phyloP scores from a whole-genome alignment of 2,329 filamentous ascomycete species.

The Pestalotiopsis sp. region DNA sequence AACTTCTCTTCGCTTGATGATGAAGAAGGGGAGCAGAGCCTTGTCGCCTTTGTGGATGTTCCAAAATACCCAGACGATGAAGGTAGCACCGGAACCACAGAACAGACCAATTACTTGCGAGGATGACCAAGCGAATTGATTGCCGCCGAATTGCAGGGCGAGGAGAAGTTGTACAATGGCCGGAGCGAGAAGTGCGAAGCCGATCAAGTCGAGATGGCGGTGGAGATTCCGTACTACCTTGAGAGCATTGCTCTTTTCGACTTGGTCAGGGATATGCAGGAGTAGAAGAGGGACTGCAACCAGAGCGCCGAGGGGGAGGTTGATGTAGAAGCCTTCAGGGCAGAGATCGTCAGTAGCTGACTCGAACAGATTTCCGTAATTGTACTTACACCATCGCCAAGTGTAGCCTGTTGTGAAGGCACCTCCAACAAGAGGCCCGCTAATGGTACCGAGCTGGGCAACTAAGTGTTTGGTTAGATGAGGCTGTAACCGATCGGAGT shows the following conservation, averaged over 20 bases:
- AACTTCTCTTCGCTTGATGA: neutral
- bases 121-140: neutral
- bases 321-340: slow-evolving; percentile 20
- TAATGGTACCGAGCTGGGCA: neutral
- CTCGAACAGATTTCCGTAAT: neutral
- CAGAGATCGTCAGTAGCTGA: neutral
- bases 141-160: neutral
- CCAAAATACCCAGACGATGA: neutral
- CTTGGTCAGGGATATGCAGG: neutral
- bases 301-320: slow-evolving; percentile 15
- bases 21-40: neutral
- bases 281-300: neutral
- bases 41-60: neutral
- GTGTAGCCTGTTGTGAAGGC: neutral
- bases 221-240: neutral
- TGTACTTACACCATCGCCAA: neutral
- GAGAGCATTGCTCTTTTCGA: neutral
- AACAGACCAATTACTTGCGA: neutral
- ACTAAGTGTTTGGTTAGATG: neutral
- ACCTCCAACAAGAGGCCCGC: neutral
- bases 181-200: neutral
- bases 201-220: neutral
- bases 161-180: neutral
- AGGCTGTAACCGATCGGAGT: neutral
- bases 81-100: neutral